phyloP scores from a whole-genome alignment of 495 filamentous ascomycete genomes.

The Hypoxylon crocopeplum region DNA sequence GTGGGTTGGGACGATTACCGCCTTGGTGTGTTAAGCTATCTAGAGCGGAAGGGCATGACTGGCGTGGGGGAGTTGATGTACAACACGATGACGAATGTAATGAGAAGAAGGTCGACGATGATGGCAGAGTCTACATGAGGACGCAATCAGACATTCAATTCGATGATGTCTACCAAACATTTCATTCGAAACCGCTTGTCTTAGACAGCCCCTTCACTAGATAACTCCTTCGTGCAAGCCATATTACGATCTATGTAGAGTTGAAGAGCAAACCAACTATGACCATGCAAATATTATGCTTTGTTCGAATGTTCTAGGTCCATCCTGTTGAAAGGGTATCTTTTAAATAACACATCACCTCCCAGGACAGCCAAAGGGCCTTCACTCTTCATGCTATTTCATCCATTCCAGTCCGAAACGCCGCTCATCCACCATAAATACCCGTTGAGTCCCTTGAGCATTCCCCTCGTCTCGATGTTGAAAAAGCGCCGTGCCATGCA shows the following conservation, averaged over 20 bases:
- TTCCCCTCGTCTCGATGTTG: slow-evolving; percentile 21
- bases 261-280: neutral
- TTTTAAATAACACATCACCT: slow-evolving; percentile 6
- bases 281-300: too few relatives aligned
- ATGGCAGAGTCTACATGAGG: slow-evolving; percentile 1
- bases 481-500: slow-evolving; percentile 39
- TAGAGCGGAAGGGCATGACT: slow-evolving; percentile 68
- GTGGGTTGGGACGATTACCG: slow-evolving; percentile 78
- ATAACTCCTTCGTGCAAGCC: too few relatives aligned
- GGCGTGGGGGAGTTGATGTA: slow-evolving; percentile 80
- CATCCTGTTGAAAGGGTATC: slow-evolving; percentile 47
- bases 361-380: neutral
- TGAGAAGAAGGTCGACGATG: slow-evolving; percentile 44
- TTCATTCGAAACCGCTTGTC: neutral
- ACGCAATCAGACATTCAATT: neutral
- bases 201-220: neutral
- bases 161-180: neutral
- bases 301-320: slow-evolving; percentile 16
- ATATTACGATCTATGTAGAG: too few relatives aligned
- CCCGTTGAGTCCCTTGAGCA: neutral
- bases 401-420: slow-evolving; percentile 24
- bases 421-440: slow-evolving; percentile 5
- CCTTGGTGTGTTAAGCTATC: slow-evolving; percentile 71
- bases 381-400: slow-evolving; percentile 4
- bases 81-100: slow-evolving; percentile 80